Conservation (phyloP, 2,329 filamentous ascomycete genomes). For the Sporothrix humicola region DNA sequence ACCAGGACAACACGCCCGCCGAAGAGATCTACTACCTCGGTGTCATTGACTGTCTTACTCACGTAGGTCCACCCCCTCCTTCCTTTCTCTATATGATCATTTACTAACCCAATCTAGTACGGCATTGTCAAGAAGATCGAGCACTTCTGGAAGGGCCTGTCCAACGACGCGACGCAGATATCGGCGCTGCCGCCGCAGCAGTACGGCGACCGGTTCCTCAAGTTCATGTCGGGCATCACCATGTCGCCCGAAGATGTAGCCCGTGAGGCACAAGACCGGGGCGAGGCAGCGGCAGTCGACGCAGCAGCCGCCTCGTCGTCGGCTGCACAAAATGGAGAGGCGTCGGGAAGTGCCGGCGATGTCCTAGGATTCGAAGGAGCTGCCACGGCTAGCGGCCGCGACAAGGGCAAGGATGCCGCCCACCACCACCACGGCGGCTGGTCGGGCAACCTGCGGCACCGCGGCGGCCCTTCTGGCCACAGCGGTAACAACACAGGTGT, state of each 20-base stretch:
- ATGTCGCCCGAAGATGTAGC: slow-evolving; percentile 84
- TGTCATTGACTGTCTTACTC: slow-evolving; percentile 96
- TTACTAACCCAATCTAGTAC: slow-evolving; percentile 64
- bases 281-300: slow-evolving; percentile 48
- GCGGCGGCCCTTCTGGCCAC: slow-evolving; percentile 31
- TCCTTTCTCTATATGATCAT: not conserved
- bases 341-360: slow-evolving; percentile 38
- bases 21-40: slow-evolving; percentile 98
- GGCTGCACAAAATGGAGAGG: slow-evolving; percentile 41
- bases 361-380: slow-evolving; percentile 64
- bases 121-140: slow-evolving; percentile 93
- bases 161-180: slow-evolving; percentile 81
- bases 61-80: slow-evolving; percentile 65
- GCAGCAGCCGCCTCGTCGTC: slow-evolving; percentile 13
- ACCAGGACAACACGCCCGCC: slow-evolving; percentile 81
- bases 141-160: slow-evolving; percentile 95
- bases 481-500: not conserved
- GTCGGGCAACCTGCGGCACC: slow-evolving; percentile 42
- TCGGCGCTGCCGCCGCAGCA: slow-evolving; percentile 88
- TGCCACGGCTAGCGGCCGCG: slow-evolving; percentile 43
- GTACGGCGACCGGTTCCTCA: slow-evolving; percentile 92
- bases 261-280: slow-evolving; percentile 60
- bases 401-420: slow-evolving; percentile 43
- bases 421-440: slow-evolving; percentile 19
- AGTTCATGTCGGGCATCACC: slow-evolving; percentile 88